Conservation (phyloP, 2,329 filamentous ascomycete species). For the Metarhizium sp. region DNA sequence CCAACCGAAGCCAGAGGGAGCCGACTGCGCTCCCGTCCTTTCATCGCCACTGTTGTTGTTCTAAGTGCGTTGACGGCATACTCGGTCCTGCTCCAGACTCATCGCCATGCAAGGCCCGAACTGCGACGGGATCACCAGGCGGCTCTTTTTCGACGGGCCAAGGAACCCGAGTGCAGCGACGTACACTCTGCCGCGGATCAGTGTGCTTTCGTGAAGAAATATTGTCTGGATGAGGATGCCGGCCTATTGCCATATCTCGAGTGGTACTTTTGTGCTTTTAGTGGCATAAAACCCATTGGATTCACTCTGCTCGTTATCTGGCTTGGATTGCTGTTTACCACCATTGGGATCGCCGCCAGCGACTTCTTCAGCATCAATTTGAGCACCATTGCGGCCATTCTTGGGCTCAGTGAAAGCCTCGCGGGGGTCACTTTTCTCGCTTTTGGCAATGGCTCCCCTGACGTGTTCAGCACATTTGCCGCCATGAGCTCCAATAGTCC, state of each 20-base stretch:
- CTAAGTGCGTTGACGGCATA: conserved; percentile 36
- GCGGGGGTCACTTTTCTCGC: conserved; percentile 94
- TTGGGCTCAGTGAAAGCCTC: conserved; percentile 92
- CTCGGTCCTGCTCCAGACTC: conserved; percentile 27
- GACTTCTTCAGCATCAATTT: conserved; percentile 98
- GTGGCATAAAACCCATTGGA: conserved; percentile 61
- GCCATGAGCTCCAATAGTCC: conserved; percentile 96
- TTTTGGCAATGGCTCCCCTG: conserved; percentile 94
- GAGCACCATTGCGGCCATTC: conserved; percentile 78
- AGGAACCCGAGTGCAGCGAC: conserved; percentile 55
- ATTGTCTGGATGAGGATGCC: conserved; percentile 84
- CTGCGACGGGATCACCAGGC: conserved; percentile 5
- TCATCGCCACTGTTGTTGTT: conserved; percentile 37
- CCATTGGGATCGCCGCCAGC: conserved; percentile 93
- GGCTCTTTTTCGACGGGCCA: conserved; percentile 16
- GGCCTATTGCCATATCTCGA: conserved; percentile 82
- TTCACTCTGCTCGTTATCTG: conserved; percentile 71
- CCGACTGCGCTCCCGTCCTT: conserved; percentile 36
- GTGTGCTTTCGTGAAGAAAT: conserved; percentile 73
- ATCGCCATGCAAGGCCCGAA: conserved; percentile 4
- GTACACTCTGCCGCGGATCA: conserved; percentile 72
- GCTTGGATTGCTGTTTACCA: conserved; percentile 86
- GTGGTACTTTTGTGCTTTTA: conserved; percentile 80
- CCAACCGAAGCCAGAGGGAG: conserved; percentile 18
- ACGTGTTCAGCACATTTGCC: conserved; percentile 97